These are phyloP conservation scores for Singerocomus rubriflavus DNA, from an alignment of 1,284 basidiomycete genomes.

Conservation along the genomic window DNA sequence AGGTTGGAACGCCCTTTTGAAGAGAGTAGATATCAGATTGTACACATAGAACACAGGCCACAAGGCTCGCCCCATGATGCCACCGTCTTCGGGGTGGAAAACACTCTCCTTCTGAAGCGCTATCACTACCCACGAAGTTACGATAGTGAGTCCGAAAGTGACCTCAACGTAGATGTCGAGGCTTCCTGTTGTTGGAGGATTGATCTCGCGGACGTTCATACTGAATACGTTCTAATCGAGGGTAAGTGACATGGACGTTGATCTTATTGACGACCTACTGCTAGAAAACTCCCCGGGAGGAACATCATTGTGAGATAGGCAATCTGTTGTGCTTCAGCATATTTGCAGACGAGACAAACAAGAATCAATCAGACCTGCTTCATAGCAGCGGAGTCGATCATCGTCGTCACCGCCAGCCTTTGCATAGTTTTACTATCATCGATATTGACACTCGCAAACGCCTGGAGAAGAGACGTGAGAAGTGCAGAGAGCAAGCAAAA, in stretches of 20 bases:
- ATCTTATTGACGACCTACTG: slow-evolving; percentile 34
- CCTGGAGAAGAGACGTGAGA: slow-evolving; percentile 29
- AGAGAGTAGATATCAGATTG: background rate
- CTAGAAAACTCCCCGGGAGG: slow-evolving; percentile 29
- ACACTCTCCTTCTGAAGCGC: slow-evolving; percentile 28
- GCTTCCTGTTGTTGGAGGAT: slow-evolving; percentile 27
- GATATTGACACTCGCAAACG: slow-evolving; percentile 49
- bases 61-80: slow-evolving; percentile 2
- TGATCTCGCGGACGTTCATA: slow-evolving; percentile 41
- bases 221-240: slow-evolving; percentile 32
- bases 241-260: slow-evolving; percentile 1
- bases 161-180: slow-evolving; percentile 42
- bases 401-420: slow-evolving; percentile 42
- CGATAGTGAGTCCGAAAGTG: slow-evolving; percentile 43
- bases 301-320: slow-evolving; percentile 34
- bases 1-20: background rate
- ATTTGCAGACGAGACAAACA: background rate
- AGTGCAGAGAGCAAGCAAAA: background rate
- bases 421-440: slow-evolving; percentile 46
- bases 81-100: slow-evolving; percentile 16
- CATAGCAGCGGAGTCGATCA: slow-evolving; percentile 50
- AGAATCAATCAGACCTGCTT: slow-evolving; percentile 35
- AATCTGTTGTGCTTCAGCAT: slow-evolving; percentile 22
- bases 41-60: slow-evolving; percentile 21
- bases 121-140: slow-evolving; percentile 48